These are phyloP conservation scores for Fusarium ramigenum DNA, from an alignment of 2,329 filamentous ascomycete species.

Conservation along the genomic window DNA sequence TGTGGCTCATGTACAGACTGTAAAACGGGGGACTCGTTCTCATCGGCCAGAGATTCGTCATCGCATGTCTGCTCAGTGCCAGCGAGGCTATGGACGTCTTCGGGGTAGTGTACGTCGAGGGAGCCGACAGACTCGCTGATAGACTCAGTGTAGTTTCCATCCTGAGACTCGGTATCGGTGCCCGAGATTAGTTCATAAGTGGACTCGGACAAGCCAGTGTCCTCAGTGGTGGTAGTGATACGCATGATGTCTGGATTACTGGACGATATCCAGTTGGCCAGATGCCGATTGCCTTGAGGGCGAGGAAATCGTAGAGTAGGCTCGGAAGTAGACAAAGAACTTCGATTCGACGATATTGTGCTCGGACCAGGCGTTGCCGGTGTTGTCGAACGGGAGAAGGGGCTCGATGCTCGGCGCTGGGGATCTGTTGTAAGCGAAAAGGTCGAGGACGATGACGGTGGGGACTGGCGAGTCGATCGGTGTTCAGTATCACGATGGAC, in stretches of 20 bases:
- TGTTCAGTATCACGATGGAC: slow-evolving; percentile 46
- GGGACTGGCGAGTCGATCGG: slow-evolving; percentile 37
- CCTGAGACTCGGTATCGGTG: slow-evolving; percentile 64
- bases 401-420: slow-evolving; percentile 29
- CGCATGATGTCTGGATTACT: slow-evolving; percentile 68
- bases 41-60: slow-evolving; percentile 52
- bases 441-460: slow-evolving; percentile 33
- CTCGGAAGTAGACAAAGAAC: slow-evolving; percentile 52
- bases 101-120: slow-evolving; percentile 58
- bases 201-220: slow-evolving; percentile 64
- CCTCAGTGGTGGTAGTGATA: slow-evolving; percentile 54
- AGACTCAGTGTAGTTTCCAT: slow-evolving; percentile 58
- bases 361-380: slow-evolving; percentile 19
- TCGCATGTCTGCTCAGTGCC: slow-evolving; percentile 60
- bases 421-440: slow-evolving; percentile 35
- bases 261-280: slow-evolving; percentile 68
- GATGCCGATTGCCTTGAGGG: slow-evolving; percentile 63
- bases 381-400: slow-evolving; percentile 27
- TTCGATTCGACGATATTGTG: slow-evolving; percentile 9
- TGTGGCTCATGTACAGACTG: slow-evolving; percentile 12
- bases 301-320: slow-evolving; percentile 65
- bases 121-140: slow-evolving; percentile 61
- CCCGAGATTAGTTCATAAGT: slow-evolving; percentile 65
- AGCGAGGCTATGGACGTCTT: slow-evolving; percentile 62
- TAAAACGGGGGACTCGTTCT: slow-evolving; percentile 36